phyloP scores from a whole-genome alignment of 2,329 filamentous ascomycete species.

The Phoma sp. region DNA sequence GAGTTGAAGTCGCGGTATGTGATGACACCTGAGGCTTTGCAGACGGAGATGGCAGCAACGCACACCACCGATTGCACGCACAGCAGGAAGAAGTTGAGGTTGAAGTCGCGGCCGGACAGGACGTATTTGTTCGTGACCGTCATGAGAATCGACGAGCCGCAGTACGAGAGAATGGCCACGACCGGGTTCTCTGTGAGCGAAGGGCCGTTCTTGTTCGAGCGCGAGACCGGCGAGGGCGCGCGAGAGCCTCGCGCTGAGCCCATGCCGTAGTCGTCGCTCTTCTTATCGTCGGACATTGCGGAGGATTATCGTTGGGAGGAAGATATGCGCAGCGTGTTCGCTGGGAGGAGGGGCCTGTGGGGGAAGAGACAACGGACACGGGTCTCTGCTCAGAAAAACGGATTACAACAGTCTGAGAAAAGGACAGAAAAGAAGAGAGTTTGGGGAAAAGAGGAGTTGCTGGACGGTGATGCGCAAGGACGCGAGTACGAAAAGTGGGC shows the following conservation, averaged over 20 bases:
- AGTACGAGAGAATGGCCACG: conserved; percentile 87
- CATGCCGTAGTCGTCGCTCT: conserved; percentile 73
- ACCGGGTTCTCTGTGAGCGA: conserved; percentile 74
- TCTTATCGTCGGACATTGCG: conserved; percentile 87
- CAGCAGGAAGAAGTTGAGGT: conserved; percentile 95
- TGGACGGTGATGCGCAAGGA: conserved; percentile 35
- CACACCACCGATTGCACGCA: conserved; percentile 89
- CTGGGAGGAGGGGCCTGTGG: conserved; percentile 23
- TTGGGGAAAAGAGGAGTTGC: conserved; percentile 25
- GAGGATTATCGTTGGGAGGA: conserved; percentile 12
- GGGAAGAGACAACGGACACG: conserved; percentile 23
- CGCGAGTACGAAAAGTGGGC: conserved; percentile 29
- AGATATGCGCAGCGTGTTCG: conserved; percentile 14
- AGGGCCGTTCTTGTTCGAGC: conserved; percentile 38
- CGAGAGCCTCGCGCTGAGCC: conserved; percentile 58
- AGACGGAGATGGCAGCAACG: conserved; percentile 79
- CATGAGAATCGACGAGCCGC: conserved; percentile 96
- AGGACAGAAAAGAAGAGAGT: conserved; percentile 23
- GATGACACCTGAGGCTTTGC: conserved; percentile 83
- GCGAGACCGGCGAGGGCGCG: conserved; percentile 56
- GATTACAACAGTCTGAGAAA: conserved; percentile 19
- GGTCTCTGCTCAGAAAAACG: conserved; percentile 5
- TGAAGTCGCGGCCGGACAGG: conserved; percentile 87
- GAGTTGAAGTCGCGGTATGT: conserved; percentile 82
- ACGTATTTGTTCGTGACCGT: conserved; percentile 99